Conservation (phyloP, 2,329 filamentous ascomycete species). For the Tolypocladium album region DNA sequence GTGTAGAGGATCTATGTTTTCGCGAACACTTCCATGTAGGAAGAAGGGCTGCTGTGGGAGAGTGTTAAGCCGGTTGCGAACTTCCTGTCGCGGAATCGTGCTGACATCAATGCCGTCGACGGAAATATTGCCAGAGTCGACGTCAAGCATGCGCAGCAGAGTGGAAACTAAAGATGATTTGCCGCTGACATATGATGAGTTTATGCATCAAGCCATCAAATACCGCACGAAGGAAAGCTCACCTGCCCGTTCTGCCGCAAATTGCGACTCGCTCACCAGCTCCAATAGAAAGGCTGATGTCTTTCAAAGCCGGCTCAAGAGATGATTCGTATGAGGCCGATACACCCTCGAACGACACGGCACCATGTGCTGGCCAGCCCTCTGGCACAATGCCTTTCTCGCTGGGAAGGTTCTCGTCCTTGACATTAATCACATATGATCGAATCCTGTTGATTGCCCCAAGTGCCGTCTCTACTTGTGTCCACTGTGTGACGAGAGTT, state of each 20-base stretch:
- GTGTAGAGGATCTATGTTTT: constrained; percentile 35
- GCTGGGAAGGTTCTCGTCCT: constrained; percentile 10
- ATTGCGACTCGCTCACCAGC: constrained; percentile 26
- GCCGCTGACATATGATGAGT: constrained; percentile 14
- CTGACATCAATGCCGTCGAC: constrained; percentile 31
- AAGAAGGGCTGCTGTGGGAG: constrained; percentile 42
- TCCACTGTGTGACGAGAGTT: constrained; percentile 22
- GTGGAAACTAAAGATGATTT: constrained; percentile 27
- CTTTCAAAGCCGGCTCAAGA: constrained; percentile 13
- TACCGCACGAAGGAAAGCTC: background rate
- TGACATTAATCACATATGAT: constrained; percentile 11
- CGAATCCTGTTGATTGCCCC: constrained; percentile 16
- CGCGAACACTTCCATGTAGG: constrained; percentile 33
- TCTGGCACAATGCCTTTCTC: constrained; percentile 8
- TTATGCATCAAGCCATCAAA: background rate
- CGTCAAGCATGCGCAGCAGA: constrained; percentile 36
- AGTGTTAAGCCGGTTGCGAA: constrained; percentile 24
- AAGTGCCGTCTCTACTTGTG: constrained; percentile 15
- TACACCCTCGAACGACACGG: constrained; percentile 14
- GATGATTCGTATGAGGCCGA: constrained; percentile 18
- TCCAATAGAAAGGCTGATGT: constrained; percentile 17
- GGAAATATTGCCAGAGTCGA: constrained; percentile 26
- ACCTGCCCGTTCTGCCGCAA: constrained; percentile 32
- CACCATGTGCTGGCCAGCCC: constrained; percentile 14
- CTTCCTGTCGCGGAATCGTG: constrained; percentile 8